Base-by-base conservation (phyloP, 768 basidiomycete species). In the Ramaria rubella region DNA sequence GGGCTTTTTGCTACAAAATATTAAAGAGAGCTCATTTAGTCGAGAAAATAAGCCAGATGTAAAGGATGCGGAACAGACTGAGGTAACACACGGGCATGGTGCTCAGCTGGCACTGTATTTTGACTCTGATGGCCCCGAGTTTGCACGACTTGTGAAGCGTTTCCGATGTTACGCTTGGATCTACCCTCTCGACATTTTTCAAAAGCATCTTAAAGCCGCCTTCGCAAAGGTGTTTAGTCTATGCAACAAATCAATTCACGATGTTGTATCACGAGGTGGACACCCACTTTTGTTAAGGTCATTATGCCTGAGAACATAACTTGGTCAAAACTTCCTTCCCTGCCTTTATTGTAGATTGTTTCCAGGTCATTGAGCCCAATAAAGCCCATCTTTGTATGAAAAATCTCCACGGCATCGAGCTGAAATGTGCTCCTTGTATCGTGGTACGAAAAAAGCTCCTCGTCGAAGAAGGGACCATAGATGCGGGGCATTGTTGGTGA, bases 381-480 rank as follows among this genome's bases (percentile, higher is more conserved):
- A 24, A 56, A 56, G 4, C 31, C 44, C 29, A 15, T 24, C 5
- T 33, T 19, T n/a, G 31, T 21, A 19, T 56, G 26, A 30, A 45
- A 49, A 19, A 56, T 45, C 29, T 56, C 7, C 44, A 56, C 29
- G 15, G 31, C 26, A 6, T 56, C 55, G 6, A 56, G 44, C 3
- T 46, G 12, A 15, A 56, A 15, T 4, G 33, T 31, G 7, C 44
- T 17, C n/a, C 43, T 23, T 17, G 19, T 26, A 34, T 51, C 29
- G 3, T 31, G 19, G 26, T 56, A 56, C 6, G 21, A 56, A 30
- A 56, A 56, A 24, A 56, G n/a, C 21, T 56, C 44, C 26, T 56
- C 55, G 44, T 56, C 55, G 26, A 48, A 24, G 55, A 56, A 56
- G 2, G 55, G 55, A 11, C 55, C 55, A 31, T 56, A 56, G 11